These are phyloP conservation scores for Knufia petricola DNA, from an alignment of 2,329 filamentous ascomycete genomes.

Conservation along the genomic window DNA sequence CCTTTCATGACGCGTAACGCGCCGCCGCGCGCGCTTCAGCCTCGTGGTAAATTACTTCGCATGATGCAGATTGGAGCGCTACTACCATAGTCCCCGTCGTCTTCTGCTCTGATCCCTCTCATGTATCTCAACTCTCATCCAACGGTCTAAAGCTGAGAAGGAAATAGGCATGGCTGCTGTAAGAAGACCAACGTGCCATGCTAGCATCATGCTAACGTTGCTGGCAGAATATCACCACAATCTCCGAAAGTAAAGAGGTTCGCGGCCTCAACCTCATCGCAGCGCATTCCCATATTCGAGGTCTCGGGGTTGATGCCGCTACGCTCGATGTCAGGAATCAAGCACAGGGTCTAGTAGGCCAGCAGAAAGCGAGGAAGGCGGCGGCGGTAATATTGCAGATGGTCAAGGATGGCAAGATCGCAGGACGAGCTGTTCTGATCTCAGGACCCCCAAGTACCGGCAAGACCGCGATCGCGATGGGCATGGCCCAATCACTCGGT, in stretches of 20 bases:
- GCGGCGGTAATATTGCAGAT: slow-evolving; percentile 95
- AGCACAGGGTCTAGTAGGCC: slow-evolving; percentile 89
- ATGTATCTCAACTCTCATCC: slow-evolving; percentile 22
- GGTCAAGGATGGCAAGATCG: slow-evolving; percentile 98
- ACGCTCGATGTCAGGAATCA: slow-evolving; percentile 75
- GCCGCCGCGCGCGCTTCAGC: neutral
- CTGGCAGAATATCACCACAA: slow-evolving; percentile 47
- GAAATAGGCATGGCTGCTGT: slow-evolving; percentile 17
- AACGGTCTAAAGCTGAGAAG: neutral
- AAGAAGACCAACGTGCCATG: neutral
- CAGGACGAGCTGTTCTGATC: slow-evolving; percentile 85
- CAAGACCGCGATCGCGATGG: slow-evolving; percentile 98
- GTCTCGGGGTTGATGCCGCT: slow-evolving; percentile 84
- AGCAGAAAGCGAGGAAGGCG: slow-evolving; percentile 92
- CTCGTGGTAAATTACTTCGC: neutral
- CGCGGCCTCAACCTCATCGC: slow-evolving; percentile 95
- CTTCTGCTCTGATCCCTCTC: neutral
- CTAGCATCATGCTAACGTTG: neutral
- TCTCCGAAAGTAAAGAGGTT: slow-evolving; percentile 92
- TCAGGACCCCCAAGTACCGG: slow-evolving; percentile 93
- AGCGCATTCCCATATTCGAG: slow-evolving; percentile 94
- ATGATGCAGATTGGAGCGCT: slow-evolving; percentile 12
- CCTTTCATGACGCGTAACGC: neutral
- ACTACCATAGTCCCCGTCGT: slow-evolving; percentile 28
- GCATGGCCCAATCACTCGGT: slow-evolving; percentile 92